phyloP scores from a whole-genome alignment of 345 rosid genomes.

The Gossypium ekmanianum region DNA sequence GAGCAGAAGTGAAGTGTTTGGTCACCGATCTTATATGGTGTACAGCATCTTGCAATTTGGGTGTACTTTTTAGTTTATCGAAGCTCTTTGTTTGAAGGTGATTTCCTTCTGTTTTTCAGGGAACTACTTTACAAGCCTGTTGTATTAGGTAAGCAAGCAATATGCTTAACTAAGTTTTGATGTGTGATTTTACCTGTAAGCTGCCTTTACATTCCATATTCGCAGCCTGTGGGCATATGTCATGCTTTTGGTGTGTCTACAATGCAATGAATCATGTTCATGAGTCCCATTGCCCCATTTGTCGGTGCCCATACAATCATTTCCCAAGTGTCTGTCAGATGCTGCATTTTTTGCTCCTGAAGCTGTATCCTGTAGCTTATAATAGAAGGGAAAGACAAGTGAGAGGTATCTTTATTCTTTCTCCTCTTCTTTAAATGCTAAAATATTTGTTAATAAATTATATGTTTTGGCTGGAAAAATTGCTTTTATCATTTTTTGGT shows the following conservation, averaged over 20 bases:
- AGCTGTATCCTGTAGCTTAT: conserved; percentile 34
- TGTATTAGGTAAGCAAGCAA: conserved; percentile 34
- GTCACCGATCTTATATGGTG: neutral
- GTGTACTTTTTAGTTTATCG: neutral
- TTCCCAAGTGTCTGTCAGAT: conserved; percentile 35
- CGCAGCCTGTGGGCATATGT: conserved; percentile 38
- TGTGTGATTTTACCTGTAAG: conserved; percentile 1
- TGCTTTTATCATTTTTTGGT: neutral
- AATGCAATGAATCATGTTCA: conserved; percentile 22
- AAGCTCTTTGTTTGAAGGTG: conserved; percentile 2
- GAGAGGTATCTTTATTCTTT: conserved; percentile 23
- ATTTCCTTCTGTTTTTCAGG: conserved; percentile 29
- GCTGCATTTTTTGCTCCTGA: conserved; percentile 35
- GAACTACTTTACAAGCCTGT: conserved; percentile 50
- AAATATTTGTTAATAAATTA: too few relatives aligned
- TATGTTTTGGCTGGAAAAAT: neutral
- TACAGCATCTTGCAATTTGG: neutral
- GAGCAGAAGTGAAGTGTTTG: neutral
- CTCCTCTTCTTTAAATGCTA: neutral
- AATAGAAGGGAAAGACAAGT: conserved; percentile 34
- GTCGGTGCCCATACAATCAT: conserved; percentile 33
- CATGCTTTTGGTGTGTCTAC: conserved; percentile 40
- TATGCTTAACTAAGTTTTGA: conserved; percentile 8
- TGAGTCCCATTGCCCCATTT: conserved; percentile 36
- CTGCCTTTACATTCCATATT: neutral